A percentile compares a stretch with the other conserved stretches of the same genome.
Evolutionary conservation across 805 yeast species (phyloP).

Genomic region (Saccharomycopsis schoenii): DNA sequence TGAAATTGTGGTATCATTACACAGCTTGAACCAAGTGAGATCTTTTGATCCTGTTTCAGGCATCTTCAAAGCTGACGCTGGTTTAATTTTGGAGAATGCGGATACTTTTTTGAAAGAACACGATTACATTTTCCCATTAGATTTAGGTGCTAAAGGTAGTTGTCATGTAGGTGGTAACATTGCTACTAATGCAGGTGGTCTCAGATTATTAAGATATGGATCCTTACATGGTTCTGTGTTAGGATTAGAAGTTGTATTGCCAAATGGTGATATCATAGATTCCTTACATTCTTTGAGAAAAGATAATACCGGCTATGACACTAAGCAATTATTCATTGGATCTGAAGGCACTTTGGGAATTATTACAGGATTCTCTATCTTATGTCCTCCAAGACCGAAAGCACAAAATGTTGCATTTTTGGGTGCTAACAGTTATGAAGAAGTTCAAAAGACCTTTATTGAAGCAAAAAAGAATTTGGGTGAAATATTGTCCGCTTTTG

Average conservation of each 20-base stretch:
- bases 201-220: constrained; percentile 79
- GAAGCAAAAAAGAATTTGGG: constrained; percentile 69
- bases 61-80: constrained; percentile 82
- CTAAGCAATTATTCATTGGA: constrained; percentile 88
- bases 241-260: constrained; percentile 87
- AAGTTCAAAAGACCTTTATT: constrained; percentile 74
- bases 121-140: constrained; percentile 90
- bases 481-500: constrained; percentile 87
- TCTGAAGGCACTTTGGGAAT: constrained; percentile 89
- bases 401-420: constrained; percentile 82
- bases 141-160: constrained; percentile 93
- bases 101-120: constrained; percentile 66
- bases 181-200: constrained; percentile 95
- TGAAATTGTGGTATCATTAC: constrained; percentile 67
- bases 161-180: constrained; percentile 94
- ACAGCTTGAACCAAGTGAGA: constrained; percentile 66
- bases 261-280: constrained; percentile 67
- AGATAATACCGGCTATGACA: constrained; percentile 91
- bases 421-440: constrained; percentile 70
- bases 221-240: constrained; percentile 86
- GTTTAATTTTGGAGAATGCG: constrained; percentile 78
- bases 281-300: constrained; percentile 82
- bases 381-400: constrained; percentile 83
- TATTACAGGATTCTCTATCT: constrained; percentile 79
- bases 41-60: constrained; percentile 78